Conservation (phyloP, 352 stramenopile genomes). For the Pelagophyceae sp. region DNA sequence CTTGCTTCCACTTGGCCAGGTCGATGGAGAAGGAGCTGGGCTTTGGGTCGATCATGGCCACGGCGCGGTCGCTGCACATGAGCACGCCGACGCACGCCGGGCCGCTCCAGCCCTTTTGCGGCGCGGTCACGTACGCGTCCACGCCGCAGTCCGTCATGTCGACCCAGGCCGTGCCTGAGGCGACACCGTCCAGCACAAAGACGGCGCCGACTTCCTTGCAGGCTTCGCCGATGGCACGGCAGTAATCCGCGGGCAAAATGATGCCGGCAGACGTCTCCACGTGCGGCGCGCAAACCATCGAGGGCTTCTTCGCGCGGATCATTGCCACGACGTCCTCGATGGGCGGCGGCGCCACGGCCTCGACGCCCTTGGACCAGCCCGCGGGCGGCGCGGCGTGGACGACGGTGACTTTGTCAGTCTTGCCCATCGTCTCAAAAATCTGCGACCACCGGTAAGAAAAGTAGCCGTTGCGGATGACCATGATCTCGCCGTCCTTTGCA, state of each 20-base stretch:
- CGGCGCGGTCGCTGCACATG: conserved; percentile 51
- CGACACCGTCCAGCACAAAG: conserved; percentile 64
- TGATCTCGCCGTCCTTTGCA: conserved; percentile 41
- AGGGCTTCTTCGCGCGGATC: conserved; percentile 51
- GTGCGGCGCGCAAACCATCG: conserved; percentile 56
- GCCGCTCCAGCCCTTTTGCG: conserved; percentile 61
- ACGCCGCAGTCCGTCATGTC: conserved; percentile 63
- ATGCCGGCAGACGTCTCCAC: conserved; percentile 66
- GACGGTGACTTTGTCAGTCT: conserved; percentile 40
- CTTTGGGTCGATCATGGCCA: conserved; percentile 36
- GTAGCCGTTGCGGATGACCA: conserved; percentile 65
- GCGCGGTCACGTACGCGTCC: conserved; percentile 59
- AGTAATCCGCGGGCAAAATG: conserved; percentile 62
- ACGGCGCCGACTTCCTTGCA: conserved; percentile 55
- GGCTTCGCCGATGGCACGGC: conserved; percentile 44
- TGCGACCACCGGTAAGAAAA: conserved; percentile 66
- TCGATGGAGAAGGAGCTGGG: conserved; percentile 55
- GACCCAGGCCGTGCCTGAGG: conserved; percentile 56
- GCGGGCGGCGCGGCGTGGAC: conserved; percentile 49
- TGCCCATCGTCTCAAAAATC: conserved; percentile 58
- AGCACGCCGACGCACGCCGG: conserved; percentile 41
- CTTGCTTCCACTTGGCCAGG: conserved; percentile 54
- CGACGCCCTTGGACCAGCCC: conserved; percentile 14
- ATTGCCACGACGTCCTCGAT: conserved; percentile 54
- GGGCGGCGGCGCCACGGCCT: conserved; percentile 40